phyloP scores from a whole-genome alignment of 371 early-diverging fungal species.

The Mucor irregularis region DNA sequence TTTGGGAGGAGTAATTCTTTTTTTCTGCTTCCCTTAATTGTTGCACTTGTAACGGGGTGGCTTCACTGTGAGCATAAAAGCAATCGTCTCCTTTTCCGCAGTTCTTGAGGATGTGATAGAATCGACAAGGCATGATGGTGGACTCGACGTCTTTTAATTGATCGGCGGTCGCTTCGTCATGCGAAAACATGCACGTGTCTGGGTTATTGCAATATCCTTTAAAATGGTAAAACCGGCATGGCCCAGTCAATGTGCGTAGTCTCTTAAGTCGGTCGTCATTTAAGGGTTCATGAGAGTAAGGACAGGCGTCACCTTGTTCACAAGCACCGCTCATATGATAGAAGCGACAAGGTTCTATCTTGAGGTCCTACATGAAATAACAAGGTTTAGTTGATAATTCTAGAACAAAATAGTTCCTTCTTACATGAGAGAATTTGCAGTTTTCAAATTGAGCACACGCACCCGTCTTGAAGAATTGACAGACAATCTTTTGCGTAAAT shows the following conservation, averaged over 20 bases:
- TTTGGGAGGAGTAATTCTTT: too few species aligned
- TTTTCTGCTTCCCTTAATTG: neutral
- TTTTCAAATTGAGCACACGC: constrained; percentile 26
- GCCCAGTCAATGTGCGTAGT: constrained; percentile 27
- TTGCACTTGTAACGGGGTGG: constrained; percentile 2
- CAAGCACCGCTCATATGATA: constrained; percentile 31
- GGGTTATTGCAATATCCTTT: constrained; percentile 40
- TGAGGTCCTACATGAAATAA: constrained; percentile 24
- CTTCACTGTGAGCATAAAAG: constrained; percentile 20
- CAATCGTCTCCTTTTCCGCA: constrained; percentile 27
- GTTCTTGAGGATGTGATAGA: constrained; percentile 6
- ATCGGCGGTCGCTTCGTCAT: constrained; percentile 6
- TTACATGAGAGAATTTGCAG: constrained; percentile 39
- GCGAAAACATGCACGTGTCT: constrained; percentile 33
- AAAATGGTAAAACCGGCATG: constrained; percentile 39
- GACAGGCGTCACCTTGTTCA: constrained; percentile 18
- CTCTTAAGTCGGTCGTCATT: neutral
- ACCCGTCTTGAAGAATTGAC: constrained; percentile 29
- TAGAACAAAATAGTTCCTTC: neutral
- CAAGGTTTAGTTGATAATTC: neutral
- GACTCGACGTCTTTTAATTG: constrained; percentile 12
- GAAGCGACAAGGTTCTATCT: constrained; percentile 40
- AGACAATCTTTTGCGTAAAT: neutral
- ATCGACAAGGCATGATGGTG: constrained; percentile 17
- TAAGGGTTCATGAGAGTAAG: constrained; percentile 35